Base-by-base conservation (phyloP, 495 filamentous ascomycete species). In the Tuber calosporum region DNA sequence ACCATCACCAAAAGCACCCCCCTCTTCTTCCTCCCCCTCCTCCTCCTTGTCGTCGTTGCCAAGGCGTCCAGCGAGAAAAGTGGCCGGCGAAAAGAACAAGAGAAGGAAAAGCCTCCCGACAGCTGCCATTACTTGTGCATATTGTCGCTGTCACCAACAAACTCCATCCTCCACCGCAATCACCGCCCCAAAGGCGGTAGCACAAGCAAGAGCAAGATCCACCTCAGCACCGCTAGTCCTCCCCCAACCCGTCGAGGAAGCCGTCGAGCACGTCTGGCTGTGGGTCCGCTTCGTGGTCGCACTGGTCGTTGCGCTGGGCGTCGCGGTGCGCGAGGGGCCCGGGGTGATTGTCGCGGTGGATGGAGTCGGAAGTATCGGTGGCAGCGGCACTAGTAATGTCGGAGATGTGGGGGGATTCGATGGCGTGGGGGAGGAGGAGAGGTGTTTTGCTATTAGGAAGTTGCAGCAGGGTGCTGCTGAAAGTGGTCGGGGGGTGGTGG, bases 231-330 rank as follows among this genome's bases (percentile, higher is more conserved):
- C 67, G 40, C 13, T 62, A 38, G 69, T 34, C 17, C 38, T 39
- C n/a, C 34, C 58, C n/a, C 48, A 73, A 73, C 58, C 41, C 39
- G 77, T 66, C 7, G 79, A 81, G 8, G 79, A 82, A 30, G 73
- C 81, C 8, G 73, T 79, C 11, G 80, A 82, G 62, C 75, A 79
- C 37, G 72, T 82, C 20, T 80, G 75, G 76, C 68, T 83, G 42
- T 82, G 81, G 81, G 71, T 82, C 9, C 48, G 82, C 62, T 82
- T 82, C 40, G 72, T 81, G 26, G 79, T 82, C 34, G 81, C 81
- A 34, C 70, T 82, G 15, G 80, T 82, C 48, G 71, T 82, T 34
- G 81, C 81, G n/a, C 67, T 82, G 15, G 81, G 81, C 0, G 67
- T 82, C 0, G 81, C 81, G 34, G 73, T 82, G 26, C 77, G 75